Conservation (phyloP, 208 protist genomes). For the Crithidia expoeki region DNA sequence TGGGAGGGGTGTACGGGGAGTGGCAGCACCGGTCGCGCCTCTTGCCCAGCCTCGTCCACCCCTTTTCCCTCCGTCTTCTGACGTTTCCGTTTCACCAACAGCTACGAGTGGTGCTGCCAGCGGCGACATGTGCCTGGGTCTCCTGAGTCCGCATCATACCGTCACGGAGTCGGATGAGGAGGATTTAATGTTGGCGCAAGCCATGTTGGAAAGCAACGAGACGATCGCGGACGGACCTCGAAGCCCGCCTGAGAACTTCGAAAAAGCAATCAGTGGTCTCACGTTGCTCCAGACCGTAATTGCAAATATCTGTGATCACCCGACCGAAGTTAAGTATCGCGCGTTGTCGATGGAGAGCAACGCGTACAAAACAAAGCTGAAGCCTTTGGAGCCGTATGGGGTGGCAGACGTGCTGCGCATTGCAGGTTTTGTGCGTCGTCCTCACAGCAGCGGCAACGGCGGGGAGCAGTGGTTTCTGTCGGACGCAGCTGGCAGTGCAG, state of each 20-base stretch:
- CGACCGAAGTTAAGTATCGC: constrained; percentile 59
- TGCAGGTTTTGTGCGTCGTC: constrained; percentile 60
- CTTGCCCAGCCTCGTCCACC: not conserved
- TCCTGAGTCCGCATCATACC: constrained; percentile 32
- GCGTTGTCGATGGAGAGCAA: constrained; percentile 58
- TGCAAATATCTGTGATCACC: constrained; percentile 60
- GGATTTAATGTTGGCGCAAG: constrained; percentile 51
- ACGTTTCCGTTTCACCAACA: not conserved
- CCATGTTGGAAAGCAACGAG: constrained; percentile 79
- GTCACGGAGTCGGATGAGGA: constrained; percentile 71
- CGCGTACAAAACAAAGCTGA: constrained; percentile 65
- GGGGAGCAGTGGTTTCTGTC: constrained; percentile 65
- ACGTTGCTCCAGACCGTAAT: constrained; percentile 50
- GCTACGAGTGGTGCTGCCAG: not conserved
- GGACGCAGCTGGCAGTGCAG: constrained; percentile 54
- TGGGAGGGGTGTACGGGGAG: not conserved
- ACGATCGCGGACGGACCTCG: constrained; percentile 36
- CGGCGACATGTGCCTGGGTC: constrained; percentile 28
- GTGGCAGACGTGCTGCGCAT: constrained; percentile 57
- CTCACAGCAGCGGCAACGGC: constrained; percentile 40
- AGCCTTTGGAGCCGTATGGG: constrained; percentile 68
- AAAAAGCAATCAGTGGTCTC: constrained; percentile 44
- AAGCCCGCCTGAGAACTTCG: constrained; percentile 42
- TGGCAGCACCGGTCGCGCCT: not conserved
- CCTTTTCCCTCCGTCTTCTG: not conserved